phyloP scores from a whole-genome alignment of 371 early-diverging fungal genomes.

The Nematocida ironsii region DNA sequence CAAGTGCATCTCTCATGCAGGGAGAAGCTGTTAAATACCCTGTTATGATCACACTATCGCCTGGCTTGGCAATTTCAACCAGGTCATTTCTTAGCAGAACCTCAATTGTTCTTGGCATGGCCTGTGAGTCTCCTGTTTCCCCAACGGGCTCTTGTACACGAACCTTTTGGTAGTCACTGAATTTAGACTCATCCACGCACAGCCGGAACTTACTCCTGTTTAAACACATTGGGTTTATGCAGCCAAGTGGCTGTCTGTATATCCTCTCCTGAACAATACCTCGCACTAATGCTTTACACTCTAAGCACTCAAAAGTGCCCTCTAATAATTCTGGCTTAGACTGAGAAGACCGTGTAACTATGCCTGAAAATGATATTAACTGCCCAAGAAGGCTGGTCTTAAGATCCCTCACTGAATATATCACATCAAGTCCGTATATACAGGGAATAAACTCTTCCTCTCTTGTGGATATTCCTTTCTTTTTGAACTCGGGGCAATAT shows the following conservation, averaged over 20 bases:
- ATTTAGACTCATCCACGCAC: constrained; percentile 78
- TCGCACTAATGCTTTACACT: constrained; percentile 78
- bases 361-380: constrained; percentile 82
- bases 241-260: constrained; percentile 90
- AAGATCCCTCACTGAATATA: constrained; percentile 74
- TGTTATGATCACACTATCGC: constrained; percentile 84
- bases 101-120: constrained; percentile 92
- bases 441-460: constrained; percentile 52
- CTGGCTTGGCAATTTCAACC: constrained; percentile 91
- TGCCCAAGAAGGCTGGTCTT: constrained; percentile 80
- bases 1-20: constrained; percentile 77
- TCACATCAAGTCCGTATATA: constrained; percentile 55
- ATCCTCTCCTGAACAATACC: constrained; percentile 88
- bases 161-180: constrained; percentile 94
- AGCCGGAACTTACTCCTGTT: constrained; percentile 81
- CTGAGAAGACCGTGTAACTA: constrained; percentile 93
- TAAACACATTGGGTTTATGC: constrained; percentile 80
- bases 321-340: constrained; percentile 89
- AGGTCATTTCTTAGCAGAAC: constrained; percentile 89
- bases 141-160: constrained; percentile 80
- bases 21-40: constrained; percentile 90
- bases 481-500: constrained; percentile 46
- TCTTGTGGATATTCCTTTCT: constrained; percentile 22
- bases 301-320: constrained; percentile 85
- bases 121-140: constrained; percentile 78